Base-by-base conservation (phyloP, 495 filamentous ascomycete genomes). In the Talaromyces thailandensis region DNA sequence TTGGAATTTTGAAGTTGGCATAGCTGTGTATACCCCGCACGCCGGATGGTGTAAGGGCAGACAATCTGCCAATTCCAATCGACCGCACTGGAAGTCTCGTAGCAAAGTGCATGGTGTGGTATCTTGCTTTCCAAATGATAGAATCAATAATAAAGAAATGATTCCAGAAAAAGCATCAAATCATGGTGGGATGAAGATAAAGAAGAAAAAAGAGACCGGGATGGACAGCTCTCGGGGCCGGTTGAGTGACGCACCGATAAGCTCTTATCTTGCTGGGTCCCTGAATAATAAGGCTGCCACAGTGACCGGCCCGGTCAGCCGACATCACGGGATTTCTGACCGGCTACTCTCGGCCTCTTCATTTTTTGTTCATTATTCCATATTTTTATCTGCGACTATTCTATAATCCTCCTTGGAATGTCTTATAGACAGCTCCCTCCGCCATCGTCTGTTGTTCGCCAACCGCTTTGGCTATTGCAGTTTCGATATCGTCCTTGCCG, bases 1-100 rank as follows among this genome's bases (percentile, higher is more conserved):
- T 87, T 52, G 94, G 94, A 25, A 92, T 82, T 76, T 89, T 95
- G 82, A 97, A 98, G 52, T 84, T 79, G 40, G 91, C 91, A 61
- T 61, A 61, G 59, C 37, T 61, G 2, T 40, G 24, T 2, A 61
- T 52, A 35, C 59, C 59, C 59, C 59, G 59, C 59, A 61, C 59
- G 43, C 37, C 40, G 40, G 35, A 23, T 23, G 28, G 58, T 31
- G 40, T 43, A 25, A 25, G 9, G 12, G 25, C 8, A 8, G 58
- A 24, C 32, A 60, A 43, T 43, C 23, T 58, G 56, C 29, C 14
- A 35, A 25, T 23, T 23, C 35, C 11, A 3, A 21, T 40, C 5
- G 59, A 18, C 26, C 59, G 40, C 16, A 35, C 18, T 8, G 43
- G 8, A 16, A 51, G 24, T 23, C 32, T 18, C 25, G 57, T 40